Evolutionary conservation across 768 basidiomycete genomes (phyloP), one percentile per base, ranked within the genome.

Genomic region (Gloeophyllum trabeum): DNA sequence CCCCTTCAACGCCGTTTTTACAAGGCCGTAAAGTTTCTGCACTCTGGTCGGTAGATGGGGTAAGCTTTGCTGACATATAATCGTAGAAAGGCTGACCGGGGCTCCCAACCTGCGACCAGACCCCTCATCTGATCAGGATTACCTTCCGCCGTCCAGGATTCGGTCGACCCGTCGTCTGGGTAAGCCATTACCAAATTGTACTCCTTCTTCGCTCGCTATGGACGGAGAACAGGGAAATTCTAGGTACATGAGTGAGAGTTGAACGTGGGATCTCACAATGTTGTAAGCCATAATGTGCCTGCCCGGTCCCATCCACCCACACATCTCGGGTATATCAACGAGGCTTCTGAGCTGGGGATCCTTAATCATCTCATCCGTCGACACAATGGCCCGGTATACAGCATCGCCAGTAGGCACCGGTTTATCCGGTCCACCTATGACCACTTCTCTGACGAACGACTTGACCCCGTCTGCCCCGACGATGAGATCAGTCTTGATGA

Each of bases 261-360:
- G 21, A 22, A 43, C 34, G 4, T 34, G 21, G 35, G 13, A n/a
- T n/a, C 65, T 47, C 46, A 68, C 69, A 16, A 73, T 67, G 24
- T 52, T 59, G 38, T 70, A 70, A 1, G 59, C 55, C 65, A 72
- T 68, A 35, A 72, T 48, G 44, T 72, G 71, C 4, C 65, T 44
- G 2, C 59, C 42, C 0, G 77, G 74, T 1, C 71, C 78, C 63
- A 80, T 70, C 80, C 80, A 81, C 0, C 62, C 65, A 0, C 70
- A 71, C 64, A 74, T 70, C 43, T 75, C 70, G 0, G 70, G 61
- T 1, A 50, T 55, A 12, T 81, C 75, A 0, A 79, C 64, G 10
- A 82, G 59, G 1, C 53, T 43, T 44, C 56, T 62, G 21, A 82
- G 61, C 4, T 75, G 73, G 0, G 73, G 73, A 46, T 82, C 74